These are phyloP conservation scores for Metarhizium guizhouense DNA, from an alignment of 2,329 filamentous ascomycete species.

Conservation along the genomic window DNA sequence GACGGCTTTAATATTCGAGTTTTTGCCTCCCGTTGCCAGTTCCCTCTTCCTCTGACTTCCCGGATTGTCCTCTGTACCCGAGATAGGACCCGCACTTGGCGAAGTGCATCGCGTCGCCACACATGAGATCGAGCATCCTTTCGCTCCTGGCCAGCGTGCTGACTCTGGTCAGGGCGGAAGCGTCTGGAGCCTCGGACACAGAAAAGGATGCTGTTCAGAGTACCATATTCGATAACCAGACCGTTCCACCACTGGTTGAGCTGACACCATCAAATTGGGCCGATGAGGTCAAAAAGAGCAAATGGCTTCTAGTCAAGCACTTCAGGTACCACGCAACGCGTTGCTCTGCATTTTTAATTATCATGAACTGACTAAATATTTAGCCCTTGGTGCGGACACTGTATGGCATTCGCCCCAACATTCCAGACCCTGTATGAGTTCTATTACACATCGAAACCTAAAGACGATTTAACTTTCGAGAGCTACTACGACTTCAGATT, in stretches of 20 bases:
- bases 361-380: constrained; percentile 17
- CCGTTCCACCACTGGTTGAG: constrained; percentile 56
- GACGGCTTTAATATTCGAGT: not conserved
- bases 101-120: constrained; percentile 8
- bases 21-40: not conserved
- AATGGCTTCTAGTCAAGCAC: constrained; percentile 52
- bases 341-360: constrained; percentile 2
- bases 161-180: constrained; percentile 21
- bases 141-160: constrained; percentile 38
- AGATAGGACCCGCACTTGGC: not conserved
- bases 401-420: constrained; percentile 67
- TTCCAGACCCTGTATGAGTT: constrained; percentile 94
- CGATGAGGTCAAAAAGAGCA: constrained; percentile 42
- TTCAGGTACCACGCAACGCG: constrained; percentile 45
- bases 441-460: constrained; percentile 78
- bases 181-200: constrained; percentile 25
- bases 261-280: constrained; percentile 50
- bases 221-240: constrained; percentile 58
- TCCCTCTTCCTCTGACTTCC: not conserved
- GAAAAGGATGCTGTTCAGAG: constrained; percentile 20
- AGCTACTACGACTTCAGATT: constrained; percentile 87
- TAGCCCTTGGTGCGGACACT: constrained; percentile 61
- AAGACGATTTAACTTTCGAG: constrained; percentile 55
- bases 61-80: not conserved
- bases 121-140: constrained; percentile 27